Evolutionary conservation across 306 rosid genomes (phyloP), one percentile per base, ranked within the genome.

Genomic region (Carpinus viminea): DNA sequence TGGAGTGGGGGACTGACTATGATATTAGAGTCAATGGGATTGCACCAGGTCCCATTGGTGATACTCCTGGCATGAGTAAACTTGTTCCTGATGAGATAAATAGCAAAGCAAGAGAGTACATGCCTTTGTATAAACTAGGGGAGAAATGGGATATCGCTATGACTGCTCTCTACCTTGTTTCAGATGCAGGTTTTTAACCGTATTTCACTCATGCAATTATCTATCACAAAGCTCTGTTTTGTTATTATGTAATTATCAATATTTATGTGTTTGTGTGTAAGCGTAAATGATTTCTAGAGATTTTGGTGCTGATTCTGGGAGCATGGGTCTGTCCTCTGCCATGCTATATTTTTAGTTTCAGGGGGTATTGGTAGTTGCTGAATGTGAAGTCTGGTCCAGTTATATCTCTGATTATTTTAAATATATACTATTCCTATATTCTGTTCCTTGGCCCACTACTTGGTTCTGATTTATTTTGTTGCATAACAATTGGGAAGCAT

Each of bases 111-210:
- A 86, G 79, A 76, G 95, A 89, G 1, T 70, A 76, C 70, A 82
- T 77, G 90, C 97, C 98, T 45, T 74, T 91, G 53, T 91, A 55
- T 81, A 92, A 86, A 83, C 9, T 87, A 56, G 98, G 98, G 69
- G 98, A 94, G 85, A 92, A 89, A 72, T 94, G 98, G 98, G 97
- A 94, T 81, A 89, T 94, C 84, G 98, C 97, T 24, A 94, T 94
- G 97, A 85, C 98, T 72, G 97, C 97, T 60, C 82, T 94, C 70
- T 94, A 79, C 86, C 92, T 94, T 74, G 86, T 76, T 70, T 92
- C 98, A 31, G 95, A 89, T 86, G 96, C 98, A 87, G 98, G 98
- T 94, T 81, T 18, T 84, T 78, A 20, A 62, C 73, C 41, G 80
- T 72, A 10, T 52, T 68, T 68, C 62, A 6, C 70, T 78, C 57